These are phyloP conservation scores for Fusarium sp. DNA, from an alignment of 2,329 filamentous ascomycete genomes.

Conservation along the genomic window DNA sequence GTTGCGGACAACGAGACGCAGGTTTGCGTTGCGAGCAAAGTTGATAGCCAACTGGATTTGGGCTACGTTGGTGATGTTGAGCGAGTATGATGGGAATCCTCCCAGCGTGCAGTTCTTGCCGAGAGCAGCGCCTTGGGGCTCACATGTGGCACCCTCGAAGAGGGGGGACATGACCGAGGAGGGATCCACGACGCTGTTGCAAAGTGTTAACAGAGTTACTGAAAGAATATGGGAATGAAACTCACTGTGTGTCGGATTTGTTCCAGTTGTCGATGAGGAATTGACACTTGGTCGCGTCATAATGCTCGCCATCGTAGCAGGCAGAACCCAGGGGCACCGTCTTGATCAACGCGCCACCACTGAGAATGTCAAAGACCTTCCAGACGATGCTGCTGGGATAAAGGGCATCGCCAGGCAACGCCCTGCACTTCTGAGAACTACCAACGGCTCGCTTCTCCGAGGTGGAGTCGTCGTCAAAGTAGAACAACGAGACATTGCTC, in stretches of 20 bases:
- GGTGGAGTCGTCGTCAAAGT: conserved; percentile 43
- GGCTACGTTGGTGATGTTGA: conserved; percentile 54
- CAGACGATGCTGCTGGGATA: conserved; percentile 46
- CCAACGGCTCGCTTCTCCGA: conserved; percentile 28
- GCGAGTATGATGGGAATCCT: conserved; percentile 55
- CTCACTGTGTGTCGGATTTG: conserved; percentile 27
- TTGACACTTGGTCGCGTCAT: conserved; percentile 45
- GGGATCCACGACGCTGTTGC: conserved; percentile 50
- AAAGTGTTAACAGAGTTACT: neutral
- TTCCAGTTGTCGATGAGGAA: conserved; percentile 44
- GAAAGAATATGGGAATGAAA: neutral
- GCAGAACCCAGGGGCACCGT: conserved; percentile 47
- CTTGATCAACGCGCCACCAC: conserved; percentile 47
- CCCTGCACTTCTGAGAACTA: conserved; percentile 45
- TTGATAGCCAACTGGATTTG: conserved; percentile 60
- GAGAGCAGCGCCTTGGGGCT: conserved; percentile 42
- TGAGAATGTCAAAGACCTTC: conserved; percentile 50
- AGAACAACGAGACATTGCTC: conserved; percentile 47
- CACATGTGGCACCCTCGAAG: conserved; percentile 53
- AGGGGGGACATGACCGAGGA: conserved; percentile 55
- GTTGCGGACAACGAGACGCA: conserved; percentile 59
- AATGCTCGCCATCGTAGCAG: conserved; percentile 46
- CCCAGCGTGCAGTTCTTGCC: conserved; percentile 52
- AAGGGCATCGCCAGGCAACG: conserved; percentile 45
- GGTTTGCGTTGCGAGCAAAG: conserved; percentile 57